Conservation (phyloP, 164 flowering plant species). For the Dillenia turbinata region DNA sequence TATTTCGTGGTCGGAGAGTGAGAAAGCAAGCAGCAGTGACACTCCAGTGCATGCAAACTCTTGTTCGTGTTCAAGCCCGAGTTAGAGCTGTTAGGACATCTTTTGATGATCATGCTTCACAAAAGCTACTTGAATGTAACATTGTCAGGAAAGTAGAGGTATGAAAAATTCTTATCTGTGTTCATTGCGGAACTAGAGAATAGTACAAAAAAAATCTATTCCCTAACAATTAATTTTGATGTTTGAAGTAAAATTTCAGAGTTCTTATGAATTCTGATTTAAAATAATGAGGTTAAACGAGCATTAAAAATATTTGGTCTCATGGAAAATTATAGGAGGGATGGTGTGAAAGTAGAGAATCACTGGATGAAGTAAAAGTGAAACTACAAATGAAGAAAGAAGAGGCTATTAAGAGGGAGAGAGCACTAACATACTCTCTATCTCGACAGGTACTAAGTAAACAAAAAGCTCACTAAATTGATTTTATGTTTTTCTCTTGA, state of each 20-base stretch:
- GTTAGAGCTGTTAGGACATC: constrained; percentile 31
- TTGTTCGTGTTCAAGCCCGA: constrained; percentile 58
- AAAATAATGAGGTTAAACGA: too few relatives aligned
- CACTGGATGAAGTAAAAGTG: constrained; percentile 52
- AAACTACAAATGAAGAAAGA: constrained; percentile 77
- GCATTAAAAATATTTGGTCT: too few relatives aligned
- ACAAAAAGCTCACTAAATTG: too few relatives aligned
- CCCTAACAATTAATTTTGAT: too few relatives aligned
- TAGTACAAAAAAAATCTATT: too few relatives aligned
- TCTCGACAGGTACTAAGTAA: constrained; percentile 54
- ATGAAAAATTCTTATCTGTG: background rate
- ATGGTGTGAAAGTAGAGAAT: constrained; percentile 86
- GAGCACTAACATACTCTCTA: constrained; percentile 66
- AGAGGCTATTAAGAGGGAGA: constrained; percentile 85
- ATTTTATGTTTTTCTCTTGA: too few relatives aligned
- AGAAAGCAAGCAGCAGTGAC: constrained; percentile 71
- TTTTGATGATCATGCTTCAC: constrained; percentile 13
- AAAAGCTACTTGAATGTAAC: constrained; percentile 16
- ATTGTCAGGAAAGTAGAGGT: constrained; percentile 48
- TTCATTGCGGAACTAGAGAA: too few relatives aligned
- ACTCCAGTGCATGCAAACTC: constrained; percentile 70
- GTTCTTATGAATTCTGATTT: too few relatives aligned
- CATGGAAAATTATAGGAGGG: constrained; percentile 42
- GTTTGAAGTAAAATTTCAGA: too few relatives aligned
- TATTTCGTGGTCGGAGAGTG: constrained; percentile 58